These are phyloP conservation scores for Leccinum uliginosum DNA, from an alignment of 768 basidiomycete species.

Conservation along the genomic window DNA sequence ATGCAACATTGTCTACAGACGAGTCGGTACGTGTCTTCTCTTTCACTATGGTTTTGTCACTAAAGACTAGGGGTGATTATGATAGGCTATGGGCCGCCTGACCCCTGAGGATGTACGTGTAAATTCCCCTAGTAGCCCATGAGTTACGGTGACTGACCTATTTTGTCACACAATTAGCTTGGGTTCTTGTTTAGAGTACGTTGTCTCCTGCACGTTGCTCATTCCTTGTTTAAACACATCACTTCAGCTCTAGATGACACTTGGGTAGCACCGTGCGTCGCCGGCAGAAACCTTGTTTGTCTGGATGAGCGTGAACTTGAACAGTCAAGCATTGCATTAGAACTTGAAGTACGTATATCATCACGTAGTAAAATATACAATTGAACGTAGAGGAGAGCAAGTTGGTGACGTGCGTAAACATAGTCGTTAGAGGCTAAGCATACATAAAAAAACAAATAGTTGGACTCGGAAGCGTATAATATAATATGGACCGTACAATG, in stretches of 20 bases:
- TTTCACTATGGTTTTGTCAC: conserved; percentile 4
- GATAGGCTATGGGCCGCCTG: conserved; percentile 85
- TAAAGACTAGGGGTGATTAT: conserved; percentile 1
- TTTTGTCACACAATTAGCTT: conserved; percentile 27
- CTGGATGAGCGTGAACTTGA: too few species aligned
- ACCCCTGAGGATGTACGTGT: conserved; percentile 74
- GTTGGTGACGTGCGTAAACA: too few species aligned
- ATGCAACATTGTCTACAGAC: conserved; percentile 79
- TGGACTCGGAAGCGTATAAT: too few species aligned
- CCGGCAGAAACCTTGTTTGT: too few species aligned
- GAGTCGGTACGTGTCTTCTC: conserved; percentile 53
- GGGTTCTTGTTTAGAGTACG: conserved; percentile 45
- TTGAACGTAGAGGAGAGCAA: too few species aligned
- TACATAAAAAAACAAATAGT: too few species aligned
- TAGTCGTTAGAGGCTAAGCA: too few species aligned
- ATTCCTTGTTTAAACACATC: background rate
- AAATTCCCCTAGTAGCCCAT: background rate
- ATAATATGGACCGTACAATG: too few species aligned
- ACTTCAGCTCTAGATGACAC: conserved; percentile 18
- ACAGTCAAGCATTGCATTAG: too few species aligned
- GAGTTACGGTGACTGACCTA: conserved; percentile 4
- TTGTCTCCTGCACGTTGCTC: conserved; percentile 1
- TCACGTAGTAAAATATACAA: too few species aligned
- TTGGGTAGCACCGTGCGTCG: too few species aligned
- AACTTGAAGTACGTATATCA: too few species aligned